These are phyloP conservation scores for Talaromyces sp. DNA, from an alignment of 2,329 filamentous ascomycete species.

Conservation along the genomic window DNA sequence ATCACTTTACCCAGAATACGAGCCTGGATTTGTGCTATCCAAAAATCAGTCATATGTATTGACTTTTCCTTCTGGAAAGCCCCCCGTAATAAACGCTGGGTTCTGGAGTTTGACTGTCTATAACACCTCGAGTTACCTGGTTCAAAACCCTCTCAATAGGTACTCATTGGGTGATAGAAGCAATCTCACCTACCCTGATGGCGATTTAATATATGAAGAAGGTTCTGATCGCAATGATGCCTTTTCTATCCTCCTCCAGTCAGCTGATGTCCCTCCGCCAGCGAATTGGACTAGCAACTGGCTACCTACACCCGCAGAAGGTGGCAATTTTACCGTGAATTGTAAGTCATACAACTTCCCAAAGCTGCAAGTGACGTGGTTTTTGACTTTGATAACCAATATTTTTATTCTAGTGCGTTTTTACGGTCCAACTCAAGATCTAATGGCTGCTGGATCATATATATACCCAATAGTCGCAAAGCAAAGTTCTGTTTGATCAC, in stretches of 20 bases:
- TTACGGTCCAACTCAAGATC: neutral
- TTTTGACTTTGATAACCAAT: neutral
- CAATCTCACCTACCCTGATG: slow-evolving; percentile 23
- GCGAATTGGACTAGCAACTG: slow-evolving; percentile 19
- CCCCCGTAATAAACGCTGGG: slow-evolving; percentile 14
- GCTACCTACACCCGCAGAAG: neutral
- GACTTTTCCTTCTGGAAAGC: slow-evolving; percentile 19
- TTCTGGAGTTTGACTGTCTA: slow-evolving; percentile 28
- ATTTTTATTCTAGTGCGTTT: neutral
- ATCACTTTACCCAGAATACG: slow-evolving; percentile 19
- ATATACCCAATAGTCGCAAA: neutral
- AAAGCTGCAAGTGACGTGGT: neutral
- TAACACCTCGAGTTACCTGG: slow-evolving; percentile 18
- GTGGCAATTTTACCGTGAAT: neutral
- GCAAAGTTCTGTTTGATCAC: neutral
- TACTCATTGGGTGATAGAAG: slow-evolving; percentile 23
- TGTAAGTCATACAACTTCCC: neutral
- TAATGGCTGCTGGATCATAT: neutral
- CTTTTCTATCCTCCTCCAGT: slow-evolving; percentile 26
- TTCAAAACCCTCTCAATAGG: slow-evolving; percentile 19
- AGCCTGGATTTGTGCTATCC: slow-evolving; percentile 2
- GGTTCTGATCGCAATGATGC: neutral
- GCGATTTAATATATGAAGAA: slow-evolving; percentile 13
- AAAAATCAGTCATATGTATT: slow-evolving; percentile 18
- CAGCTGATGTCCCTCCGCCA: slow-evolving; percentile 20